Evolutionary conservation across 495 filamentous ascomycete species (phyloP), one percentile per base, ranked within the genome.

Genomic region (Penicilliopsis zonata): DNA sequence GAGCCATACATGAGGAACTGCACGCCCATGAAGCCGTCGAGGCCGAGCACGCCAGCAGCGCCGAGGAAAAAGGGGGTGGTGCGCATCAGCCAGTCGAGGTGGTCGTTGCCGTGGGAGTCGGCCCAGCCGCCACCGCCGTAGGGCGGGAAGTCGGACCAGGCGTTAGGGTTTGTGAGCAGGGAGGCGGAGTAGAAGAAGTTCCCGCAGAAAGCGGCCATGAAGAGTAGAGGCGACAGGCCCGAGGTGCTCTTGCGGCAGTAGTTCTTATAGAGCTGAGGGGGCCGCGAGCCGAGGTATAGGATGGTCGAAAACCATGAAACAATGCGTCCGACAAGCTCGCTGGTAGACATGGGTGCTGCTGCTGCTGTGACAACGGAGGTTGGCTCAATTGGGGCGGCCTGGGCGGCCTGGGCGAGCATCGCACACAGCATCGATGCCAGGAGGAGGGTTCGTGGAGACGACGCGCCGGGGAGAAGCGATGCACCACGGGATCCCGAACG

Each of bases 121-220:
- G 65, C 77, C 70, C 80, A 78, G 25, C 79, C 79, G 14, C 69
- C 59, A 15, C 72, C 72, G n/a, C 78, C 78, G 40, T 78, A 72
- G 0, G 80, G 58, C 6, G 60, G 54, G 28, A 68, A 74, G 36
- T 72, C 57, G 33, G 53, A 44, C 79, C 78, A 82, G 18, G 70
- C 79, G 35, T 74, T 70, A 4, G 80, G 79, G 47, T 82, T 84
- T 4, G 76, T 63, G 14, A 79, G 46, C 5, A 84, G 52, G 8
- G 78, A 80, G 21, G 61, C 39, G 9, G 74, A 78, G 57, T 84
- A 84, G 61, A 82, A 82, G 29, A 80, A 44, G 47, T 84, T 84
- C 10, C 79, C 79, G 41, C 65, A 67, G 46, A 84, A 84, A 9
- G 79, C 78, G 8, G 79, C 79, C 29, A 73, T 57, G 54, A 84